Evolutionary conservation across 139 green algal species (phyloP).

Genomic region (Volvox africanus): DNA sequence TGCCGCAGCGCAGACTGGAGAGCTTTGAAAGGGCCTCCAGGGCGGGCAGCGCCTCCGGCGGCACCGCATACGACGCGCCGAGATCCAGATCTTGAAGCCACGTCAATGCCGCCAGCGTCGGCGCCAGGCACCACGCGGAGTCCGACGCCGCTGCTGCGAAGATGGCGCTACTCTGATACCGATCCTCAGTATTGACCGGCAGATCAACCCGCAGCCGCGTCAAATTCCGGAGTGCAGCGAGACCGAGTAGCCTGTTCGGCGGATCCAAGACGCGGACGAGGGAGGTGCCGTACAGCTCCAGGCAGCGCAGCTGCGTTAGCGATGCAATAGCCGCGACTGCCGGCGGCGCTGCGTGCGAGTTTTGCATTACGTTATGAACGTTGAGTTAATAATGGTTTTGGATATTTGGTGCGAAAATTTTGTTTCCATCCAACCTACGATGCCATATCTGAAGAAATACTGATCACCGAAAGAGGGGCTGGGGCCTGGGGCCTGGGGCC

Average conservation of each 20-base stretch:
- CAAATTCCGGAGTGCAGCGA: background rate
- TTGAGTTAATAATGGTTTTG: too few species aligned
- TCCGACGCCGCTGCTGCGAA: background rate
- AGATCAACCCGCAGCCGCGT: background rate
- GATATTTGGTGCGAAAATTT: too few species aligned
- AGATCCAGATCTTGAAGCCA: slow-evolving; percentile 38
- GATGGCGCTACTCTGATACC: background rate
- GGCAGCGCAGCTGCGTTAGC: background rate
- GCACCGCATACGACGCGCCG: slow-evolving; percentile 2
- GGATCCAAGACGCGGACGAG: slow-evolving; percentile 34
- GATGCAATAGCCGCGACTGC: slow-evolving; percentile 19
- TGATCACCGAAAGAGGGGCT: too few species aligned
- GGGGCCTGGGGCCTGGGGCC: too few species aligned
- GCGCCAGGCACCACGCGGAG: background rate
- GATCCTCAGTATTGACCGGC: background rate
- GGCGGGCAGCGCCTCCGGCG: slow-evolving; percentile 9
- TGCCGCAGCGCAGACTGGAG: slow-evolving; percentile 2
- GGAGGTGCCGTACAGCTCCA: slow-evolving; percentile 24
- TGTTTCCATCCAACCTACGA: too few species aligned
- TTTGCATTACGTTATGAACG: too few species aligned
- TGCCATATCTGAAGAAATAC: too few species aligned
- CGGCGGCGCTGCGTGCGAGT: background rate
- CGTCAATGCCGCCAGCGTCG: slow-evolving; percentile 1
- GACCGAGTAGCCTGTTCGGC: slow-evolving; percentile 15
- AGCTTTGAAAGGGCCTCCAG: background rate